Evolutionary conservation across 2,329 filamentous ascomycete species (phyloP).

Genomic region (Tolypocladium album): DNA sequence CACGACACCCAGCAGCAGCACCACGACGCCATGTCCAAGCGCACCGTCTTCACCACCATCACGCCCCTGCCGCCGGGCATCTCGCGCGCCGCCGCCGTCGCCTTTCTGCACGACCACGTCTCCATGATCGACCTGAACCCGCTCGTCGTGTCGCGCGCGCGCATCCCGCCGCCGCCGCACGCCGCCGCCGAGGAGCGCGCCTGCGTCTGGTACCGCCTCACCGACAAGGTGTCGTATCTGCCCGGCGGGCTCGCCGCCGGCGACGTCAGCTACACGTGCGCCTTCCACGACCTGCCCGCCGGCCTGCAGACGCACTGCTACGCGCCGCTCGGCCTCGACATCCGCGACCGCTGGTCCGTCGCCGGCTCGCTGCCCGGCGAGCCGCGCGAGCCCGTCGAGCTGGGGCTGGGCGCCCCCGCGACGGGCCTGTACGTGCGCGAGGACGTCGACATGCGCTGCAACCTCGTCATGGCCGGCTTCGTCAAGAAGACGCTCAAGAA

Average conservation of each 20-base stretch:
- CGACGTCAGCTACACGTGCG: constrained; percentile 67
- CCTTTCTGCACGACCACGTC: constrained; percentile 65
- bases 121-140: constrained; percentile 87
- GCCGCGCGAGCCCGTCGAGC: constrained; percentile 50
- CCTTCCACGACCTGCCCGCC: constrained; percentile 62
- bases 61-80: constrained; percentile 65
- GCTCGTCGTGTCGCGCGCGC: constrained; percentile 61
- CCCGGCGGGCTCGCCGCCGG: constrained; percentile 54
- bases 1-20: too few relatives aligned
- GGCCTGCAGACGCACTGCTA: constrained; percentile 78
- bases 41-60: constrained; percentile 63
- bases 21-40: constrained; percentile 48
- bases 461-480: constrained; percentile 62
- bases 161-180: constrained; percentile 55
- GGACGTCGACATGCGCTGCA: constrained; percentile 73
- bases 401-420: constrained; percentile 53
- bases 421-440: constrained; percentile 73
- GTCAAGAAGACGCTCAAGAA: constrained; percentile 76
- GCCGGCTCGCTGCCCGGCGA: constrained; percentile 64
- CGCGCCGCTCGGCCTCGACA: constrained; percentile 70
- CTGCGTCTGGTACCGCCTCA: constrained; percentile 69
- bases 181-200: constrained; percentile 60
- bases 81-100: constrained; percentile 57
- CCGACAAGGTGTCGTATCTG: constrained; percentile 66
- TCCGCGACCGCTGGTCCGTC: constrained; percentile 68